Percentiles rank a stretch among this genome's conserved stretches.
These are phyloP conservation scores for Excoecaria agallocha DNA, from an alignment of 345 rosid genomes.

Conservation along the genomic window DNA sequence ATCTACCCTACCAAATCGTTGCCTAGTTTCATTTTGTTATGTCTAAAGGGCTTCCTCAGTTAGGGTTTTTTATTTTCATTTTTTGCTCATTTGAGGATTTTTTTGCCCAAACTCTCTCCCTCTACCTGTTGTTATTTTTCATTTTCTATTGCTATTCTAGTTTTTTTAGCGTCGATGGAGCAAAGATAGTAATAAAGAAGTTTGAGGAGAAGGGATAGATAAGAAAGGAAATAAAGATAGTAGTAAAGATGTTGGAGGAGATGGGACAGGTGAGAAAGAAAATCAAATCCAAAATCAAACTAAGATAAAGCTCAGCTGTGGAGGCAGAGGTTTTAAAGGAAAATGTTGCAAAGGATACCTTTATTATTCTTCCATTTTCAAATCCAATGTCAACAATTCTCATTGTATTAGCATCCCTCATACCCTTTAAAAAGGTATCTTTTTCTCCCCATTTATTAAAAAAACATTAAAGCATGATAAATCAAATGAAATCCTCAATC, in stretches of 20 bases:
- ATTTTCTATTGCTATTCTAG: no score
- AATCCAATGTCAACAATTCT: slow-evolving; percentile 54
- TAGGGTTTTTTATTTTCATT: no score
- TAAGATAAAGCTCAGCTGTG: neutral
- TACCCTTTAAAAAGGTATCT: slow-evolving; percentile 37
- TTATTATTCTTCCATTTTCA: slow-evolving; percentile 53
- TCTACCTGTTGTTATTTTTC: no score
- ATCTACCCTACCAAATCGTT: no score
- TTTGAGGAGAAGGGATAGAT: no score
- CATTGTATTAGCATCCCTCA: slow-evolving; percentile 69
- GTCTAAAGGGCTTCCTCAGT: no score
- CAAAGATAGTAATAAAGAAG: no score
- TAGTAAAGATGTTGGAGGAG: slow-evolving; percentile 2
- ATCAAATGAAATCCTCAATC: neutral
- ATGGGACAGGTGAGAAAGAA: slow-evolving; percentile 14
- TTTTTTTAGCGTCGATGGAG: no score
- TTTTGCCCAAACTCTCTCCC: no score
- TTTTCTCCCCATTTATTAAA: neutral
- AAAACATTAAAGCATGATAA: neutral
- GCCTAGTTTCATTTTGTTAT: no score
- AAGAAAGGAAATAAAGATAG: no score
- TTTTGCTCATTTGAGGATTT: no score
- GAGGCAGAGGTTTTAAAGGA: slow-evolving; percentile 35
- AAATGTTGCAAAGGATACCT: slow-evolving; percentile 67
- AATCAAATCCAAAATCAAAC: neutral